These are phyloP conservation scores for Tolypocladium guangdongense DNA, from an alignment of 2,329 filamentous ascomycete species.

Conservation along the genomic window DNA sequence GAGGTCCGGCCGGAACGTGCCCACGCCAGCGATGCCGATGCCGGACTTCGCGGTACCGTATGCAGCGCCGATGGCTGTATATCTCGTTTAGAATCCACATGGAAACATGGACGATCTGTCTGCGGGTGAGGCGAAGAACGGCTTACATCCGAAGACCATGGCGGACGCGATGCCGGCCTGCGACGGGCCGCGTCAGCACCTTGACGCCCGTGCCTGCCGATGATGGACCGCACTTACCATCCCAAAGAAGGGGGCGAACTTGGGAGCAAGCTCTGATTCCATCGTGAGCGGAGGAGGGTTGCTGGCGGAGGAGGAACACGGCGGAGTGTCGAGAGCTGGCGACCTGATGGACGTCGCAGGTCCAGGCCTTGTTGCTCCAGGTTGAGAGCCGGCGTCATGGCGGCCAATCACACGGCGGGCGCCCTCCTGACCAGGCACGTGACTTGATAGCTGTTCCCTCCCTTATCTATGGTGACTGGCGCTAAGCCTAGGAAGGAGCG, in stretches of 20 bases:
- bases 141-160: slow-evolving; percentile 76
- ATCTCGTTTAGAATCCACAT: slow-evolving; percentile 6
- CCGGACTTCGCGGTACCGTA: slow-evolving; percentile 84
- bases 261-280: slow-evolving; percentile 56
- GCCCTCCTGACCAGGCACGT: slow-evolving; percentile 4
- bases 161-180: slow-evolving; percentile 69
- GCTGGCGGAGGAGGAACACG: not conserved
- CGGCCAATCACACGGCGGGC: slow-evolving; percentile 1
- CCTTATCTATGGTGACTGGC: not conserved
- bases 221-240: slow-evolving; percentile 50
- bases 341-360: not conserved
- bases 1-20: slow-evolving; percentile 73
- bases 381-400: slow-evolving; percentile 3
- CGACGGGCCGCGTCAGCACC: slow-evolving; percentile 13
- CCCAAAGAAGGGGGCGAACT: slow-evolving; percentile 80
- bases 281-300: slow-evolving; percentile 24
- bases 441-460: not conserved
- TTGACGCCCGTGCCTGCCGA: slow-evolving; percentile 1
- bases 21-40: slow-evolving; percentile 77
- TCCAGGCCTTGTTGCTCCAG: not conserved
- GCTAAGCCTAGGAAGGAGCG: not conserved
- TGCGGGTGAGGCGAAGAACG: slow-evolving; percentile 5
- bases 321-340: not conserved
- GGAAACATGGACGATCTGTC: not conserved
- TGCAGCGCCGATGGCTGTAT: slow-evolving; percentile 56